A percentile compares a stretch with the other conserved stretches of the same genome.
Conservation (phyloP, 208 protist genomes). For the Acanthamoeba pearcei region DNA sequence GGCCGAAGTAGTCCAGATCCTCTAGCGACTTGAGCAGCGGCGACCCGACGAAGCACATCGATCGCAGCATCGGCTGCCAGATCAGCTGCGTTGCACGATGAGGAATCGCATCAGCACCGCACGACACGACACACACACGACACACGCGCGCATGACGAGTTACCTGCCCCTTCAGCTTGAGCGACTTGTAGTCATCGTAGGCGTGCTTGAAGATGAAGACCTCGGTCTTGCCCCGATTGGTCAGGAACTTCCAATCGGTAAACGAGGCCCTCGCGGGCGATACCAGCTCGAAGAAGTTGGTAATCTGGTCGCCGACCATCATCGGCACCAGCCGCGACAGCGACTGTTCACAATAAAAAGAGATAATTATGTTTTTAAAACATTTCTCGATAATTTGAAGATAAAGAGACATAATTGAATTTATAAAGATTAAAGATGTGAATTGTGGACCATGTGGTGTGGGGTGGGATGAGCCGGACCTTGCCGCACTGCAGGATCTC, state of each 20-base stretch:
- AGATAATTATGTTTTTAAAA: too few relatives aligned
- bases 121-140: neutral
- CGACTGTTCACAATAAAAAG: slow-evolving; percentile 22
- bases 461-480: neutral
- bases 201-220: slow-evolving; percentile 38
- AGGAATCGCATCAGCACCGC: neutral
- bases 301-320: neutral
- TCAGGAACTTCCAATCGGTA: slow-evolving; percentile 40
- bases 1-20: slow-evolving; percentile 29
- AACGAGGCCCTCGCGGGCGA: slow-evolving; percentile 31
- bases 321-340: slow-evolving; percentile 27
- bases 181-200: slow-evolving; percentile 13
- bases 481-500: slow-evolving; percentile 63
- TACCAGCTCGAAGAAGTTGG: neutral
- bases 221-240: neutral
- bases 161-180: slow-evolving; percentile 66
- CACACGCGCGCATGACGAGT: neutral
- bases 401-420: too few relatives aligned
- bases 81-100: neutral
- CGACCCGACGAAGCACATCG: slow-evolving; percentile 64
- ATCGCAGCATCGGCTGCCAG: neutral
- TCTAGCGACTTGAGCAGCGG: slow-evolving; percentile 23
- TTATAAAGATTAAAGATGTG: too few relatives aligned
- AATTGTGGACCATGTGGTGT: too few relatives aligned
- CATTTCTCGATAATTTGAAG: too few relatives aligned